phyloP scores from a whole-genome alignment of 192 early-diverging fungal species.

The Bifiguratus adelaidae region DNA sequence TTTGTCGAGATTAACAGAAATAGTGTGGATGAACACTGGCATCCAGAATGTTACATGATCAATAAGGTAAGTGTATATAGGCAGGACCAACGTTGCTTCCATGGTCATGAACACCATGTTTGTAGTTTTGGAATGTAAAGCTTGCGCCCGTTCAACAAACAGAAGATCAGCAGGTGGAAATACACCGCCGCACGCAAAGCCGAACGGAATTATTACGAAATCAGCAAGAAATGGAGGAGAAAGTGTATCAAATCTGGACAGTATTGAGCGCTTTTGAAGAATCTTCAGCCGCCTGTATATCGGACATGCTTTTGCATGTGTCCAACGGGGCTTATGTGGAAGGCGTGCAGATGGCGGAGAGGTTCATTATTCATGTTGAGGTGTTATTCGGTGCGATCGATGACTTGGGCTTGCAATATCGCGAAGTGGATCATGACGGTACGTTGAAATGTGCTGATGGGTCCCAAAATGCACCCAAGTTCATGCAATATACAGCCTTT shows the following conservation, averaged over 20 bases:
- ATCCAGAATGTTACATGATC: conserved; percentile 99
- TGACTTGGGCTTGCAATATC: conserved; percentile 50
- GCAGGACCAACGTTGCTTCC: neutral
- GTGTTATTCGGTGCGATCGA: conserved; percentile 76
- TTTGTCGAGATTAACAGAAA: conserved; percentile 90
- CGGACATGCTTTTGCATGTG: conserved; percentile 77
- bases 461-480: neutral
- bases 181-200: neutral
- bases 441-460: neutral
- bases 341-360: conserved; percentile 59
- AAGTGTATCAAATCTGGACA: conserved; percentile 73
- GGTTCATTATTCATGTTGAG: conserved; percentile 77
- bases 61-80: conserved; percentile 67
- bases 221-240: conserved; percentile 73
- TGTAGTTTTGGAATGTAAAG: conserved; percentile 55
- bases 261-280: conserved; percentile 86
- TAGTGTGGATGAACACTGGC: conserved; percentile 81
- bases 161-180: conserved; percentile 2
- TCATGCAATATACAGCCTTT: conserved; percentile 28
- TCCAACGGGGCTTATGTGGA: conserved; percentile 63
- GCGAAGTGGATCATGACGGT: conserved; percentile 7
- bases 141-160: conserved; percentile 17
- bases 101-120: neutral
- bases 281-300: conserved; percentile 82
- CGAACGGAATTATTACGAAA: conserved; percentile 14